Base-by-base conservation (phyloP, 2,329 filamentous ascomycete genomes). In the Monosporascus cannonballus region DNA sequence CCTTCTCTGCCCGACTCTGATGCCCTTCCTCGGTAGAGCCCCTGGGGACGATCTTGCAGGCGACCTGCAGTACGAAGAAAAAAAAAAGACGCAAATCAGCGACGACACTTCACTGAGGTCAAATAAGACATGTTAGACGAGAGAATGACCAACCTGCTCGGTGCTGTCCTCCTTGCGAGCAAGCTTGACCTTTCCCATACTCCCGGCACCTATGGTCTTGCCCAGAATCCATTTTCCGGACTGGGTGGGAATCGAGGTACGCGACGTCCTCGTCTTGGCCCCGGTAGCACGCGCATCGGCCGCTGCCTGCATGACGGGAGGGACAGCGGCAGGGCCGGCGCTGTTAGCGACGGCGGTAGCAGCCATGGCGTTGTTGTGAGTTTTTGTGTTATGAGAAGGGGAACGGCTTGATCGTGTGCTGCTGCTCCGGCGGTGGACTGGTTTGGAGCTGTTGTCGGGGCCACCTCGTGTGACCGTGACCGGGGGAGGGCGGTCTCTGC, bases 181-280 rank as follows among this genome's bases (percentile, higher is more conserved):
- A 60, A 99, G 77, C 75, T 97, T 97, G 57, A 99, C 94, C 71
- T 97, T 97, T 59, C 94, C 94, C 94, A 99, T 99, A 71, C 93
- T 97, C 49, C 94, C 94, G 50, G 92, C 91, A 55, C 94, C 94
- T 64, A 99, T 94, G 3, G 94, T 97, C 77, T 97, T 97, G 54
- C 93, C 93, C 50, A 99, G 77, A 52, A 91, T 85, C 91, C 93
- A 99, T 76, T 92, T 90, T 53, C 94, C 94, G 14, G 92, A 91
- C 47, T 88, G 85, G 3, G 92, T 91, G 49, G 89, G 89, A 67
- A 99, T 96, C 41, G 89, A 93, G 14, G 93, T 96, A 64, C 84
- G 78, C 51, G 82, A 79, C 60, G 79, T 79, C 54, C 77, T 74
- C 60, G 77, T 77, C 62, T 79, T 78, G 47, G 75, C 69, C 45